These are phyloP conservation scores for Clohesyomyces aquaticus DNA, from an alignment of 495 filamentous ascomycete genomes.

Conservation along the genomic window DNA sequence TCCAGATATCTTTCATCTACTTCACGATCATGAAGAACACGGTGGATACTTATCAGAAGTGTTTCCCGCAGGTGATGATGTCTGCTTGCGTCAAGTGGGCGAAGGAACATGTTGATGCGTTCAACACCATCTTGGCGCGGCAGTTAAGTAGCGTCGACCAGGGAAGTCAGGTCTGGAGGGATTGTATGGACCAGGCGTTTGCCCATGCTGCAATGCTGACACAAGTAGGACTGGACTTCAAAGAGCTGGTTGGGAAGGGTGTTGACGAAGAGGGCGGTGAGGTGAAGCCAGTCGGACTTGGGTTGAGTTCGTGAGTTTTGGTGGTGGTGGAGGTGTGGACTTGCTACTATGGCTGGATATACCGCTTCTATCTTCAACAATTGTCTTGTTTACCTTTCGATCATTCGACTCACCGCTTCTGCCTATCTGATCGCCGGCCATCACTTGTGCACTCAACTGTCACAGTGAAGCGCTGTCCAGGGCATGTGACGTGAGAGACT, in stretches of 20 bases:
- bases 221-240: constrained; percentile 91
- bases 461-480: no score
- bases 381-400: no score
- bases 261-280: constrained; percentile 12
- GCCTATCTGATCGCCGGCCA: no score
- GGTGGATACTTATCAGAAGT: constrained; percentile 81
- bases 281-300: constrained; percentile 27
- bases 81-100: constrained; percentile 96
- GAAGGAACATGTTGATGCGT: constrained; percentile 86
- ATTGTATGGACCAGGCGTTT: constrained; percentile 81
- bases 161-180: constrained; percentile 69
- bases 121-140: constrained; percentile 78
- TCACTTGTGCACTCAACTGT: no score
- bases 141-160: constrained; percentile 81
- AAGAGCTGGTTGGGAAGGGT: constrained; percentile 61
- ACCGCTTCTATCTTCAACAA: no score
- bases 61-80: constrained; percentile 83
- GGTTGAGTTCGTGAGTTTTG: constrained; percentile 13
- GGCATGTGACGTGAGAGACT: no score
- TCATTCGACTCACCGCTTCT: no score
- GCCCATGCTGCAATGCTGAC: constrained; percentile 77
- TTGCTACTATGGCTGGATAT: not conserved
- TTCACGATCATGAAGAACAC: constrained; percentile 94
- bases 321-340: not conserved
- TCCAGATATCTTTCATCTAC: constrained; percentile 93